These are phyloP conservation scores for Paspalum vaginatum DNA, from an alignment of 176 grass and related monocot genomes.

Conservation along the genomic window DNA sequence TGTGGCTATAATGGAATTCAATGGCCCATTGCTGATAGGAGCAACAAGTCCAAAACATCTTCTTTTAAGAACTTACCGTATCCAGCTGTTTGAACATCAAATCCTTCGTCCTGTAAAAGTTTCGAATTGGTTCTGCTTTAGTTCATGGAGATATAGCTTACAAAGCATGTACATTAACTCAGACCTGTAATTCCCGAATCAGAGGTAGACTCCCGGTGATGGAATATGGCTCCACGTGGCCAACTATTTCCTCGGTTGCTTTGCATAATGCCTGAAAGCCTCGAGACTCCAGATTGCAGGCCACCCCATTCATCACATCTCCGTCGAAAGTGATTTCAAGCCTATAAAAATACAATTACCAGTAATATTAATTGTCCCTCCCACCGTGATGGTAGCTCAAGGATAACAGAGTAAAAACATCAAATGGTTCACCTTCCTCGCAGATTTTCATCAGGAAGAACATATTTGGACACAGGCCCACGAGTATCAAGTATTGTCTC, in stretches of 20 bases:
- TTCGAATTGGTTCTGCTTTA: constrained; percentile 36
- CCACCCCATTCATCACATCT: constrained; percentile 83
- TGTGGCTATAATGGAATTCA: too few species aligned
- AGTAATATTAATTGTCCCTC: not conserved
- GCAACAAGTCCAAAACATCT: not conserved
- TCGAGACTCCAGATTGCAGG: constrained; percentile 78
- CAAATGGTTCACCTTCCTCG: constrained; percentile 69
- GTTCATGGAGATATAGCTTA: constrained; percentile 19
- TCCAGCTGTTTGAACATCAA: constrained; percentile 95
- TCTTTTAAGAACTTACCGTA: constrained; percentile 61
- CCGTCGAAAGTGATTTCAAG: constrained; percentile 72
- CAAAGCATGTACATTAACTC: not conserved
- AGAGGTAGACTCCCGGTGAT: constrained; percentile 89
- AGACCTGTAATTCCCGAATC: constrained; percentile 93
- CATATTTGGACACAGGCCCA: constrained; percentile 92
- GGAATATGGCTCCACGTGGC: constrained; percentile 82
- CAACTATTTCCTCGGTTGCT: constrained; percentile 89
- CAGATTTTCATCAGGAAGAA: constrained; percentile 95
- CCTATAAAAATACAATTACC: constrained; percentile 44
- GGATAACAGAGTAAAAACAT: not conserved
- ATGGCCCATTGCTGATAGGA: not conserved
- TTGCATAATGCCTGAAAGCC: constrained; percentile 85
- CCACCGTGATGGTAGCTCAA: constrained; percentile 12
- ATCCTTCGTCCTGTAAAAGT: constrained; percentile 84
- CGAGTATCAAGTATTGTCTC: constrained; percentile 65